phyloP scores from a whole-genome alignment of 352 stramenopile genomes.

The Pythium myriotylum region DNA sequence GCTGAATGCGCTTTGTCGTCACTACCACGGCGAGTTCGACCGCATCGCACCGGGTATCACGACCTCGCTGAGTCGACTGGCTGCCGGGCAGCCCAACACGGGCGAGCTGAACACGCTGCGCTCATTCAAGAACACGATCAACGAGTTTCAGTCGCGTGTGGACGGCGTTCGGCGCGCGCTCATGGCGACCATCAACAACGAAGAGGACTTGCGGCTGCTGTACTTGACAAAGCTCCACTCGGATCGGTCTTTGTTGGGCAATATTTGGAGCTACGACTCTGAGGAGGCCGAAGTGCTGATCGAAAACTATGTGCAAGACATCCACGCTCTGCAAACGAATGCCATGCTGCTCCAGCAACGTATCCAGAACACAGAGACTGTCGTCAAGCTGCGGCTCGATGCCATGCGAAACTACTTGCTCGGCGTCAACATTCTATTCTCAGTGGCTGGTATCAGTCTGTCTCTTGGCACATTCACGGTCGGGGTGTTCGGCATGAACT shows the following conservation, averaged over 20 bases:
- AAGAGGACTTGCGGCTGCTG: slow-evolving; percentile 68
- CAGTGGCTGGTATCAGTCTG: slow-evolving; percentile 62
- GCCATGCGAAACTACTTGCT: slow-evolving; percentile 82
- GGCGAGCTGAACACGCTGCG: slow-evolving; percentile 64
- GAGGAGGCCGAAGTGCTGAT: slow-evolving; percentile 79
- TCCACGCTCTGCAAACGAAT: slow-evolving; percentile 73
- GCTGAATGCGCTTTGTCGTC: slow-evolving; percentile 54
- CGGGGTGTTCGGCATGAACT: slow-evolving; percentile 78
- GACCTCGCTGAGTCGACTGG: slow-evolving; percentile 45
- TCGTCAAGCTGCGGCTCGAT: slow-evolving; percentile 78
- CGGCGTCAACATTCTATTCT: slow-evolving; percentile 74
- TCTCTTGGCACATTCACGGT: slow-evolving; percentile 65
- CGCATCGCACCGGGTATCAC: slow-evolving; percentile 49
- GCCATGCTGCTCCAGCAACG: slow-evolving; percentile 65
- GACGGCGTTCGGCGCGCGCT: slow-evolving; percentile 58
- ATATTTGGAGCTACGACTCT: slow-evolving; percentile 59
- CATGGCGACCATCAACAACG: slow-evolving; percentile 73
- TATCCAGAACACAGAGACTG: slow-evolving; percentile 77
- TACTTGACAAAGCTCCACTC: slow-evolving; percentile 71
- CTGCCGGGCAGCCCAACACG: slow-evolving; percentile 39
- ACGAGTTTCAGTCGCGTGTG: slow-evolving; percentile 74
- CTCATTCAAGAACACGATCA: slow-evolving; percentile 74
- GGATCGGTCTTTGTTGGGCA: slow-evolving; percentile 45
- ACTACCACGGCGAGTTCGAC: slow-evolving; percentile 60
- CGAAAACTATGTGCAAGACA: slow-evolving; percentile 82